A percentile compares a stretch with the other conserved stretches of the same genome.
Conservation (phyloP, 2,329 filamentous ascomycete species). For the Pseudogymnoascus sp. region DNA sequence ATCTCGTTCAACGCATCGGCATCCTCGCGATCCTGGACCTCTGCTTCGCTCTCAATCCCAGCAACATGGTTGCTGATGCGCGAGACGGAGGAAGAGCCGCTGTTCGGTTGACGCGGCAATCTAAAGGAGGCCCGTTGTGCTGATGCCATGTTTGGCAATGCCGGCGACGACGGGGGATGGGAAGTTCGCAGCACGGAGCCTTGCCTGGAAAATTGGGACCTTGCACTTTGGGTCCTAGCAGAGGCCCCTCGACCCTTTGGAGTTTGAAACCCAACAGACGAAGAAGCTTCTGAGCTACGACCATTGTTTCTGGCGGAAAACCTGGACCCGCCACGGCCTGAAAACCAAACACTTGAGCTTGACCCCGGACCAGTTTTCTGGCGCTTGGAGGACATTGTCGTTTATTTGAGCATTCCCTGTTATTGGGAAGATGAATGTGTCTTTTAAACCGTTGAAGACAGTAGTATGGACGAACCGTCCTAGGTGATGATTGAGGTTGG, state of each 20-base stretch:
- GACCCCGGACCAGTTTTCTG: background rate
- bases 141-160: constrained; percentile 12
- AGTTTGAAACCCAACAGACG: constrained; percentile 3
- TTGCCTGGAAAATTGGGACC: constrained; percentile 14
- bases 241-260: background rate
- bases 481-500: background rate
- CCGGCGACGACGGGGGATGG: constrained; percentile 14
- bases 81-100: background rate
- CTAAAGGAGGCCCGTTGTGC: constrained; percentile 18
- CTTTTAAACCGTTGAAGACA: background rate
- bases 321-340: background rate
- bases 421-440: background rate
- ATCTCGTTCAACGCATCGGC: constrained; percentile 54
- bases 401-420: background rate
- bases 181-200: constrained; percentile 15
- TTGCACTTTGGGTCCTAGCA: background rate
- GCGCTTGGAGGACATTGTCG: background rate
- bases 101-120: constrained; percentile 8
- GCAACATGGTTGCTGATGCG: background rate
- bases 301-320: background rate
- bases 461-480: no score
- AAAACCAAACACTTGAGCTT: background rate
- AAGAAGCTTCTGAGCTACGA: background rate
- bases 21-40: constrained; percentile 29
- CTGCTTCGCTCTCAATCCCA: constrained; percentile 24